Conservation (phyloP, 2,329 filamentous ascomycete species). For the Colletotrichum higginsianum region DNA sequence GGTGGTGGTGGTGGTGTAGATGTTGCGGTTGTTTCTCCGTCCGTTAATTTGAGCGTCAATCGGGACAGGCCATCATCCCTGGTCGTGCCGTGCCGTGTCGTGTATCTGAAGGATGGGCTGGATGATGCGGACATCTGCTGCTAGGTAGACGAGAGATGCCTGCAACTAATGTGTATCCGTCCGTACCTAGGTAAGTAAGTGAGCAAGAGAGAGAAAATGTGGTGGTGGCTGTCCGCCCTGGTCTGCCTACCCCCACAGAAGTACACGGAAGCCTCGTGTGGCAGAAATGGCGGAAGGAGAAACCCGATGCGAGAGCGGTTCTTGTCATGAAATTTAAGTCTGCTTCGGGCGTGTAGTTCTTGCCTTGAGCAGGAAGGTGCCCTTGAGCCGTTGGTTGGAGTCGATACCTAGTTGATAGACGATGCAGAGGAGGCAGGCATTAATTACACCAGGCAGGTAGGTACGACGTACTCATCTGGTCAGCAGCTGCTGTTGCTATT, state of each 20-base stretch:
- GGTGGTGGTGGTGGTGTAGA: not conserved
- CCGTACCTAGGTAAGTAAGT: too few relatives aligned
- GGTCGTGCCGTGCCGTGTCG: not conserved
- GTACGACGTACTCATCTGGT: too few relatives aligned
- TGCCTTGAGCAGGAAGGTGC: not conserved
- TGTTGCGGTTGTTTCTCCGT: not conserved
- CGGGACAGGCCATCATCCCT: not conserved
- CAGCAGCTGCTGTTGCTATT: not conserved
- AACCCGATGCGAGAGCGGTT: not conserved
- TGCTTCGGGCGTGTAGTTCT: not conserved
- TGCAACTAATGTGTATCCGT: too few relatives aligned
- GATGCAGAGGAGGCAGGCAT: too few relatives aligned
- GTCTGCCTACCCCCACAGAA: not conserved
- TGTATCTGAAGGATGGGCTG: too few relatives aligned
- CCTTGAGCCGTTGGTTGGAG: too few relatives aligned
- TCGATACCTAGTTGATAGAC: too few relatives aligned
- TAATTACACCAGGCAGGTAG: too few relatives aligned
- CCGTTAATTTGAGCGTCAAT: not conserved
- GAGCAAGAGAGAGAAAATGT: too few relatives aligned
- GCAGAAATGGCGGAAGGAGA: not conserved
- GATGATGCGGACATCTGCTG: too few relatives aligned
- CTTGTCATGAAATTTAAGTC: not conserved
- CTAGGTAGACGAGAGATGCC: too few relatives aligned
- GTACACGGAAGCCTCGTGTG: not conserved
- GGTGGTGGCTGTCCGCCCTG: too few relatives aligned